Conservation (phyloP, 2,329 filamentous ascomycete species). For the Mycosphaerella sp. region DNA sequence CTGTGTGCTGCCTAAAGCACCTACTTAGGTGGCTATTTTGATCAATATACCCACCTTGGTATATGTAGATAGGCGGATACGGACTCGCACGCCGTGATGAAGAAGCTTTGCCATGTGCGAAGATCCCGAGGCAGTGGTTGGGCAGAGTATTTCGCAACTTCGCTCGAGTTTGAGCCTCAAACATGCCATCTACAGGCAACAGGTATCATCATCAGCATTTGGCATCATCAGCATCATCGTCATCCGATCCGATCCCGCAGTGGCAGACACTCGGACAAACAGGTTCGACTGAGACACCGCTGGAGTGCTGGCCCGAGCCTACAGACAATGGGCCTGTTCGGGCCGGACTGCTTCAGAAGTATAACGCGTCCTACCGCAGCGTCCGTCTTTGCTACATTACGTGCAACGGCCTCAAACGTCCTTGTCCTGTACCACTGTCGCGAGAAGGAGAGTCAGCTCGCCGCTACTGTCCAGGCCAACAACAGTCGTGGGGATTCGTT, state of each 20-base stretch:
- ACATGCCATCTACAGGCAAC: neutral
- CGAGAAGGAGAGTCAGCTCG: neutral
- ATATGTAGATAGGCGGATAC: too few relatives aligned
- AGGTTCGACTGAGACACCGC: neutral
- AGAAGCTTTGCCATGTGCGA: neutral
- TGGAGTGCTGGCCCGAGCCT: neutral
- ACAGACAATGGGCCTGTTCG: too few relatives aligned
- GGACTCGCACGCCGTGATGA: neutral
- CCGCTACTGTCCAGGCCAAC: neutral
- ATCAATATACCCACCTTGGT: too few relatives aligned
- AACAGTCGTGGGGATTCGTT: neutral
- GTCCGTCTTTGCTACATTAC: too few relatives aligned
- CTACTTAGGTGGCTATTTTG: too few relatives aligned
- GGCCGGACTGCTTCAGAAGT: too few relatives aligned
- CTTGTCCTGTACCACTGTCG: neutral
- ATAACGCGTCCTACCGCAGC: too few relatives aligned
- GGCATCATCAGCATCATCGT: too few relatives aligned
- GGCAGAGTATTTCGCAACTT: neutral
- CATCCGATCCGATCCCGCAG: too few relatives aligned
- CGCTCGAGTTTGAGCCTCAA: neutral
- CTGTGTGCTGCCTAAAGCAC: too few relatives aligned
- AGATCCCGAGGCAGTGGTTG: neutral
- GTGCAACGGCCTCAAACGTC: neutral
- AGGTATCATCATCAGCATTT: too few relatives aligned
- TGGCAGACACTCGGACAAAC: too few relatives aligned